phyloP scores from a whole-genome alignment of 1,284 basidiomycete genomes.

The Cryptococcus floricola region DNA sequence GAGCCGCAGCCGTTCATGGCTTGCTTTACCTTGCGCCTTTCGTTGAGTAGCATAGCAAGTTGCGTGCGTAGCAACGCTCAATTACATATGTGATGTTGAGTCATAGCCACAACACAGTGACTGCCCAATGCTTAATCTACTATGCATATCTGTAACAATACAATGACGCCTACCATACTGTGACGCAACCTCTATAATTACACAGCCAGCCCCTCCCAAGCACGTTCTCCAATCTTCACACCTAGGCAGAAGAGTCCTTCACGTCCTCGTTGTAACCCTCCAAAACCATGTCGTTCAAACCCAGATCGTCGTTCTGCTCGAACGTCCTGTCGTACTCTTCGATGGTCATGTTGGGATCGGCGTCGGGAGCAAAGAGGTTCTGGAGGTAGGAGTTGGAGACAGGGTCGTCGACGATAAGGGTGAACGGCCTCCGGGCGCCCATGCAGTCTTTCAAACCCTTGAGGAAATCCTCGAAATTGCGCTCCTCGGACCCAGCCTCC shows the following conservation, averaged over 20 bases:
- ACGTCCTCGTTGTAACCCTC: slow-evolving; percentile 66
- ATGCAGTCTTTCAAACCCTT: slow-evolving; percentile 75
- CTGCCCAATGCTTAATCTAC: no score
- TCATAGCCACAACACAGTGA: no score
- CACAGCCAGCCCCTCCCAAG: no score
- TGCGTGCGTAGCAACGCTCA: no score
- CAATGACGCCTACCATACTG: no score
- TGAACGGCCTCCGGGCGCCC: slow-evolving; percentile 71
- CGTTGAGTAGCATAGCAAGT: no score
- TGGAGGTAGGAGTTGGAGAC: slow-evolving; percentile 94
- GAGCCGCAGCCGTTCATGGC: no score
- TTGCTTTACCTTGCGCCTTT: no score
- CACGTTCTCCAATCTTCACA: no score
- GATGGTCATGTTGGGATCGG: slow-evolving; percentile 83
- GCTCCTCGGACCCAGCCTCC: slow-evolving; percentile 53
- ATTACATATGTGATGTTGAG: no score
- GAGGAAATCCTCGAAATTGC: slow-evolving; percentile 71
- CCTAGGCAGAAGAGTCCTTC: slow-evolving; percentile 11
- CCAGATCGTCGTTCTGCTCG: slow-evolving; percentile 93
- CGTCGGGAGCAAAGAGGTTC: slow-evolving; percentile 87
- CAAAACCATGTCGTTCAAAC: slow-evolving; percentile 93
- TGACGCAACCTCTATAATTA: no score
- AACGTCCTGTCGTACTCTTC: slow-evolving; percentile 78
- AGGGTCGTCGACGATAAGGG: slow-evolving; percentile 92
- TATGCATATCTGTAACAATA: no score